Evolutionary conservation across 2,329 filamentous ascomycete species (phyloP).

Genomic region (Colletotrichum chrysophilum): DNA sequence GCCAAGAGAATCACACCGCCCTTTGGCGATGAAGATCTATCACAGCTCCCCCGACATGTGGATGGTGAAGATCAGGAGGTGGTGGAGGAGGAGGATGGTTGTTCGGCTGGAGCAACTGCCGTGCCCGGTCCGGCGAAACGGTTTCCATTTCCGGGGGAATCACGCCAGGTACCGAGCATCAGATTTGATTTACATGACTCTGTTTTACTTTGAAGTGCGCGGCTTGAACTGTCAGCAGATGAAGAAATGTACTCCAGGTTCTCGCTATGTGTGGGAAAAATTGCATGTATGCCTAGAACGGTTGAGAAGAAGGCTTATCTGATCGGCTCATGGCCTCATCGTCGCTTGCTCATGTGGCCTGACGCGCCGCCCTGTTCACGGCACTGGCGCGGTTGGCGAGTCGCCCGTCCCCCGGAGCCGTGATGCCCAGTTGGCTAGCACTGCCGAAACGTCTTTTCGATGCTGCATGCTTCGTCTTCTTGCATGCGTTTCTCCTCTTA

Average conservation of each 20-base stretch:
- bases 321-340: neutral
- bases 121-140: conserved; percentile 4
- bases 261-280: neutral
- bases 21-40: neutral
- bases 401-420: neutral
- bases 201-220: neutral
- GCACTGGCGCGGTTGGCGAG: neutral
- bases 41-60: neutral
- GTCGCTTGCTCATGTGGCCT: neutral
- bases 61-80: neutral
- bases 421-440: neutral
- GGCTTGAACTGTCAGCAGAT: neutral
- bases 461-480: neutral
- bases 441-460: neutral
- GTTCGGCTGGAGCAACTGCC: neutral
- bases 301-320: neutral
- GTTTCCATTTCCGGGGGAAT: conserved; percentile 1
- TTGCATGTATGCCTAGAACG: neutral
- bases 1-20: neutral
- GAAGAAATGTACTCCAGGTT: neutral
- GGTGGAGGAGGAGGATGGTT: neutral
- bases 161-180: neutral
- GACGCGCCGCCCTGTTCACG: neutral
- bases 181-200: neutral
- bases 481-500: neutral